A percentile compares a stretch with the other conserved stretches of the same genome.
These are phyloP conservation scores for Ceriops decandra DNA, from an alignment of 345 rosid species.

Conservation along the genomic window DNA sequence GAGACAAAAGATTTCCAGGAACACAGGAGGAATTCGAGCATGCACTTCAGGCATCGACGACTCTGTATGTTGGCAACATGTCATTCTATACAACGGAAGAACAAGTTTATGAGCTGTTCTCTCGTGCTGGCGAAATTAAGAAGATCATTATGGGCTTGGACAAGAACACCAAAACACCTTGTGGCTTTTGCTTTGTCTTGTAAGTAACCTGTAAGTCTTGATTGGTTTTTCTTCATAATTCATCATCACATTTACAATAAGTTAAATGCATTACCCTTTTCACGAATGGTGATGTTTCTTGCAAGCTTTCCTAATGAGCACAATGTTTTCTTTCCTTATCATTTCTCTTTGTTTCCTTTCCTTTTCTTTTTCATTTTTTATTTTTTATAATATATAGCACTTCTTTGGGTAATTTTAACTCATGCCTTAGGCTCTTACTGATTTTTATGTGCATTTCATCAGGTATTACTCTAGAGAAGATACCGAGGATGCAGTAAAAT, in stretches of 20 bases:
- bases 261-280: no score
- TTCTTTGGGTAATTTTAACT: no score
- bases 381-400: no score
- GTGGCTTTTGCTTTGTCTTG: constrained; percentile 94
- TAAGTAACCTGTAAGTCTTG: constrained; percentile 28
- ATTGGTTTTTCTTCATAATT: not conserved
- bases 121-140: constrained; percentile 92
- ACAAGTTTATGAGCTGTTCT: constrained; percentile 92
- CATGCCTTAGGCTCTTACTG: not conserved
- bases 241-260: not conserved
- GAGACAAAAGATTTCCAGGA: constrained; percentile 80
- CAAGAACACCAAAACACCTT: constrained; percentile 92
- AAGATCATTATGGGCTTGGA: constrained; percentile 97
- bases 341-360: no score
- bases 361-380: no score
- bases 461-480: constrained; percentile 98
- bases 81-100: constrained; percentile 97
- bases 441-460: constrained; percentile 8
- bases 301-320: no score
- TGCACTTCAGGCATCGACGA: constrained; percentile 57
- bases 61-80: constrained; percentile 87
- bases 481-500: constrained; percentile 91
- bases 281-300: no score
- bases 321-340: no score
- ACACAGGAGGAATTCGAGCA: constrained; percentile 87